Evolutionary conservation across 148 eudicot genomes (phyloP).

Genomic region (Vaccinium vitisidaea): DNA sequence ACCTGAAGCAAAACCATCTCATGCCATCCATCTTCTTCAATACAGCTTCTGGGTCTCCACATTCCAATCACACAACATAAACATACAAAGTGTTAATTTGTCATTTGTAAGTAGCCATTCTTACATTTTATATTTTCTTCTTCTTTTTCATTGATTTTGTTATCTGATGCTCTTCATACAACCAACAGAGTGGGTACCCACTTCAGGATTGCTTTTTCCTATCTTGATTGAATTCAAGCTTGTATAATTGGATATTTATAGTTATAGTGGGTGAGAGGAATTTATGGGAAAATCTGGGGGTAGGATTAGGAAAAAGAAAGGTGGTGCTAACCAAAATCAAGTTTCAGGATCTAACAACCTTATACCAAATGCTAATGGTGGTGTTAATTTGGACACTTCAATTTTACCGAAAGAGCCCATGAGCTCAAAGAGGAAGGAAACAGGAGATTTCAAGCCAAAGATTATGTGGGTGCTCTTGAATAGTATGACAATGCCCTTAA

Average conservation of each 20-base stretch:
- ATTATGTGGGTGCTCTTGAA: constrained; percentile 70
- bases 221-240: background rate
- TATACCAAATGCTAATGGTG: constrained; percentile 39
- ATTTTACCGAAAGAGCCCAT: constrained; percentile 74
- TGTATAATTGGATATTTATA: background rate
- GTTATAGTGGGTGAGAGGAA: constrained; percentile 9
- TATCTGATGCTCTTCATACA: background rate
- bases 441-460: constrained; percentile 65
- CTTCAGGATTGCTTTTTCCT: constrained; percentile 1
- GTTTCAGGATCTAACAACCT: constrained; percentile 28
- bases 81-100: constrained; percentile 3
- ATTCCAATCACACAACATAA: constrained; percentile 1
- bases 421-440: constrained; percentile 93
- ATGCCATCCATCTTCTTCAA: background rate
- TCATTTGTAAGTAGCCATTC: constrained; percentile 16
- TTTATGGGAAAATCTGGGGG: constrained; percentile 95
- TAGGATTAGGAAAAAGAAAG: constrained; percentile 80
- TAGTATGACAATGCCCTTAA: constrained; percentile 86
- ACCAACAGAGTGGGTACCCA: background rate
- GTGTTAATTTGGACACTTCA: constrained; percentile 55
- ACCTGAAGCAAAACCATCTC: constrained; percentile 2
- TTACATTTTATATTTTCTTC: background rate
- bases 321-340: constrained; percentile 42
- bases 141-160: background rate
- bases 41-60: constrained; percentile 17